phyloP scores from a whole-genome alignment of 2,329 filamentous ascomycete species.

The Alternaria consortialis region DNA sequence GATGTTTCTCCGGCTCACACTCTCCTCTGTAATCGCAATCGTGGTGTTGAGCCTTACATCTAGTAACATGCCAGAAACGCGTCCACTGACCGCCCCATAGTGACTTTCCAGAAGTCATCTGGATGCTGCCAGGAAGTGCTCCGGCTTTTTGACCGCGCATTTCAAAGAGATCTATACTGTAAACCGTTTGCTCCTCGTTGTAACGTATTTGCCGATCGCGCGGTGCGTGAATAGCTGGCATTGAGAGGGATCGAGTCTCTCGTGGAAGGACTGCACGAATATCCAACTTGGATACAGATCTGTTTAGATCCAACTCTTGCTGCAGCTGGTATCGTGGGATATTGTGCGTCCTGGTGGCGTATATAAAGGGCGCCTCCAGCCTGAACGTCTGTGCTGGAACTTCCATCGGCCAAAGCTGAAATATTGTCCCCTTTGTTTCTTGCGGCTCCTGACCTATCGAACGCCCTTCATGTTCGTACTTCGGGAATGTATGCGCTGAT shows the following conservation, averaged over 20 bases:
- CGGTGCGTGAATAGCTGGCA: constrained; percentile 14
- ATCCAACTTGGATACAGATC: constrained; percentile 20
- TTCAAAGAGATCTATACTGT: constrained; percentile 27
- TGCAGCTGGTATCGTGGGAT: constrained; percentile 36
- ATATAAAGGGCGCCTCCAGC: constrained; percentile 28
- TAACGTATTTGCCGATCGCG: constrained; percentile 20
- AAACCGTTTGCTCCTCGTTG: constrained; percentile 34
- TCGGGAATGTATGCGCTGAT: constrained; percentile 10
- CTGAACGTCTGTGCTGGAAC: constrained; percentile 25
- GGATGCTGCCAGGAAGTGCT: constrained; percentile 16
- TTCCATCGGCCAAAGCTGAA: constrained; percentile 24
- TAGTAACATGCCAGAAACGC: constrained; percentile 31
- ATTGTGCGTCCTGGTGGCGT: constrained; percentile 25
- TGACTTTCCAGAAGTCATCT: constrained; percentile 24
- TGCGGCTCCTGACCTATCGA: neutral
- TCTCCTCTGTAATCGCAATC: neutral
- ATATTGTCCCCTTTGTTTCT: constrained; percentile 8
- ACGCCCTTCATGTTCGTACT: neutral
- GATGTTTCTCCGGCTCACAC: constrained; percentile 29
- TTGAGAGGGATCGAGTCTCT: constrained; percentile 25
- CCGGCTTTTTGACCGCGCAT: constrained; percentile 27
- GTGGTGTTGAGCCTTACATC: constrained; percentile 24
- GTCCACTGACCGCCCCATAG: constrained; percentile 29
- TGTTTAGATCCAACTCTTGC: constrained; percentile 20
- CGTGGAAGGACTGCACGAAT: constrained; percentile 29